These are phyloP conservation scores for Eragrostis curvula DNA, from an alignment of 176 grass and related monocot species.

Conservation along the genomic window DNA sequence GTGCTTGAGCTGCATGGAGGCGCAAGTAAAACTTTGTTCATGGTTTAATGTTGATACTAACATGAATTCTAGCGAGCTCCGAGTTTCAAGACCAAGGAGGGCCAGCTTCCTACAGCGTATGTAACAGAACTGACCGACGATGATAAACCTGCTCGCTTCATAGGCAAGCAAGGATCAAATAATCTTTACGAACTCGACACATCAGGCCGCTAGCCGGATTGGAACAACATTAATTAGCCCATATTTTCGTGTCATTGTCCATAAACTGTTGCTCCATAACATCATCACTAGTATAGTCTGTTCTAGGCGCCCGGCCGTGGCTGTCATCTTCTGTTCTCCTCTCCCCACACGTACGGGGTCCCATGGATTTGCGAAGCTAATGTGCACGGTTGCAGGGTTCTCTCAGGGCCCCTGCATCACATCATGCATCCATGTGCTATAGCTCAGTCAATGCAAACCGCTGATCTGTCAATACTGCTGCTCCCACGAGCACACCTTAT, in stretches of 20 bases:
- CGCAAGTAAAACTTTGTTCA: no score
- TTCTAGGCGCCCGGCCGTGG: not conserved
- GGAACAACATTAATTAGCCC: not conserved
- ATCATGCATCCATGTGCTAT: no score
- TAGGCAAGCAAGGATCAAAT: not conserved
- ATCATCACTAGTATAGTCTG: slow-evolving; percentile 8
- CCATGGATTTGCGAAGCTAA: not conserved
- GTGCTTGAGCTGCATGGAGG: no score
- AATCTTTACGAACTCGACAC: not conserved
- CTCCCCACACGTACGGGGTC: not conserved
- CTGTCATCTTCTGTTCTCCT: not conserved
- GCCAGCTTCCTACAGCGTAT: not conserved
- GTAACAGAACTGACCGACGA: no score
- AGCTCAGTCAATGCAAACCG: no score
- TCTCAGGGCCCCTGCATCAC: no score
- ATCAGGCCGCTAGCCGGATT: not conserved
- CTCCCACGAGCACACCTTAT: no score
- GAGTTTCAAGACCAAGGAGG: not conserved
- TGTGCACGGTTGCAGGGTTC: no score
- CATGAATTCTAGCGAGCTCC: no score
- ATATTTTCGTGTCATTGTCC: not conserved
- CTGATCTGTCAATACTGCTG: no score
- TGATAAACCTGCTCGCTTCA: not conserved
- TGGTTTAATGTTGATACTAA: no score
- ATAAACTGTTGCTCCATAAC: slow-evolving; percentile 19